Percentiles rank a stretch among this genome's conserved stretches.
Conservation (phyloP, 768 basidiomycete genomes). For the Artomyces pyxidatus region DNA sequence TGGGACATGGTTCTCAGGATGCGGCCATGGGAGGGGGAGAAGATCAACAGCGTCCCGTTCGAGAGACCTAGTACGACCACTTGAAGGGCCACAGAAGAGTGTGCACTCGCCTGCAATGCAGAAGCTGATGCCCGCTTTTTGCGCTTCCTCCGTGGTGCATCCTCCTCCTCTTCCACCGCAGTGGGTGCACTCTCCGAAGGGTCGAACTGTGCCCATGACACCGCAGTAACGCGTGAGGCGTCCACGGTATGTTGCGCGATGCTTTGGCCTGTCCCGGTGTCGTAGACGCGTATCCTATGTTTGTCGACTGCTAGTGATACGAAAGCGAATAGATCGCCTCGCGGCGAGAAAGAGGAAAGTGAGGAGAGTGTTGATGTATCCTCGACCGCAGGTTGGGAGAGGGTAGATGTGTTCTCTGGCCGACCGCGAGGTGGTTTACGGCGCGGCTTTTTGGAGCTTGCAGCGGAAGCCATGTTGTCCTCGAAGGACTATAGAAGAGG, state of each 20-base stretch:
- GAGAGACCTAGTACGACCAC: conserved; percentile 53
- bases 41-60: conserved; percentile 49
- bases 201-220: conserved; percentile 41
- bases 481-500: no score
- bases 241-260: conserved; percentile 52
- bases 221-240: conserved; percentile 43
- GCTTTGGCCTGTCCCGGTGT: conserved; percentile 45
- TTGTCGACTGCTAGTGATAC: conserved; percentile 64
- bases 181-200: conserved; percentile 20
- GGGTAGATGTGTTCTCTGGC: conserved; percentile 43
- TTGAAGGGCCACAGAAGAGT: conserved; percentile 25
- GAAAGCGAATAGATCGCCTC: conserved; percentile 48
- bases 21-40: conserved; percentile 53
- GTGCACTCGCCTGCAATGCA: conserved; percentile 19
- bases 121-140: conserved; percentile 33
- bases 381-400: conserved; percentile 48
- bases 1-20: conserved; percentile 48
- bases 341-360: conserved; percentile 53
- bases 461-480: conserved; percentile 37
- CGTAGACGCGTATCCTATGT: conserved; percentile 59
- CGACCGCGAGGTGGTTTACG: conserved; percentile 45
- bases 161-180: conserved; percentile 19
- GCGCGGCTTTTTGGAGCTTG: conserved; percentile 44
- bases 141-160: conserved; percentile 44
- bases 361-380: conserved; percentile 34